Evolutionary conservation across 768 basidiomycete genomes (phyloP).

Genomic region (Mycena rosella): DNA sequence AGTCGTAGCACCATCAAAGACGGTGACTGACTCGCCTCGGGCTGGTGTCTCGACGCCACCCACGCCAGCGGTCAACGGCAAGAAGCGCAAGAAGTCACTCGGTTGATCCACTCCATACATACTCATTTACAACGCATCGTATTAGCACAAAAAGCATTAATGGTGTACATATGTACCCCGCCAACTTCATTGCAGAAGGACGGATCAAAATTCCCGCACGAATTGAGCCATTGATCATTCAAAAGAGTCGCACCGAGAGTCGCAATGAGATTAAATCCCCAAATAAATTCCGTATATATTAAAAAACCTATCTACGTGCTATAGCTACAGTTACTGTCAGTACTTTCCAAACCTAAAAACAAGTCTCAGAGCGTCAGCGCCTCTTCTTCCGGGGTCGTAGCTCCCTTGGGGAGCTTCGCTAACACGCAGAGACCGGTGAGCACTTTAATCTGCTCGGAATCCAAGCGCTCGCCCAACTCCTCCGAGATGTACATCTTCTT

Average conservation of each 20-base stretch:
- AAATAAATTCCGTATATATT: constrained; percentile 20
- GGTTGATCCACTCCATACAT: constrained; percentile 39
- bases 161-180: neutral
- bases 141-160: neutral
- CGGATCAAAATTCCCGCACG: no score
- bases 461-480: constrained; percentile 41
- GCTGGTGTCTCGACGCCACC: constrained; percentile 18
- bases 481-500: constrained; percentile 61
- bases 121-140: neutral
- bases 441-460: constrained; percentile 40
- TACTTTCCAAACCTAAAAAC: neutral
- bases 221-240: no score
- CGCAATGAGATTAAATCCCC: neutral
- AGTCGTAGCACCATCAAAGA: constrained; percentile 31
- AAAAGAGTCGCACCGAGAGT: no score
- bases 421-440: constrained; percentile 48
- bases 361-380: constrained; percentile 4
- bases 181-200: no score
- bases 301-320: constrained; percentile 33
- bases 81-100: constrained; percentile 68
- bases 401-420: constrained; percentile 43
- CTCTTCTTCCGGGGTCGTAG: constrained; percentile 62
- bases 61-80: constrained; percentile 54
- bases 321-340: constrained; percentile 33
- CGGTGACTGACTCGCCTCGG: neutral